These are phyloP conservation scores for Citrus cavaleriei DNA, from an alignment of 345 rosid genomes.

Conservation along the genomic window DNA sequence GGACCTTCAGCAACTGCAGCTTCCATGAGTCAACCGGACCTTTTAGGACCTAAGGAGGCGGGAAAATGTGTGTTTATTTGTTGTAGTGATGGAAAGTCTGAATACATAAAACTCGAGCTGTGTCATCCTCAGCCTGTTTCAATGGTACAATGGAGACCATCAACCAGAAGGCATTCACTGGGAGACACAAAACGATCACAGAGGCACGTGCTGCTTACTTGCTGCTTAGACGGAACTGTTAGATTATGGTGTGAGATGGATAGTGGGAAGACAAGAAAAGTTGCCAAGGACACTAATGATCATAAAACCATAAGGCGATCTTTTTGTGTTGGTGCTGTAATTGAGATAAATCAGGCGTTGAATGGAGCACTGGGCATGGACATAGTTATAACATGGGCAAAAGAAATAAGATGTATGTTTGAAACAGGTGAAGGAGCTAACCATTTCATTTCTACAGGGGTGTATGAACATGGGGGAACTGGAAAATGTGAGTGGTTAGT, in stretches of 20 bases:
- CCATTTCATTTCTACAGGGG: constrained; percentile 31
- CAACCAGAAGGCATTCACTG: constrained; percentile 30
- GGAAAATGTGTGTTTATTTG: constrained; percentile 51
- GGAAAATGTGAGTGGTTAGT: constrained; percentile 86
- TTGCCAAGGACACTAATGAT: constrained; percentile 44
- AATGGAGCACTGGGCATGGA: constrained; percentile 53
- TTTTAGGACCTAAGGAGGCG: constrained; percentile 29
- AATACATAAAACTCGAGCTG: constrained; percentile 40
- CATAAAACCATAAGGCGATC: constrained; percentile 25
- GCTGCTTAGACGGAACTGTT: constrained; percentile 84
- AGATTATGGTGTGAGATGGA: constrained; percentile 88
- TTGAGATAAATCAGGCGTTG: constrained; percentile 65
- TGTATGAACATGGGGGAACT: constrained; percentile 32
- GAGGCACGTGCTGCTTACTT: constrained; percentile 67
- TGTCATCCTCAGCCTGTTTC: constrained; percentile 72
- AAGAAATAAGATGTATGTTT: constrained; percentile 44
- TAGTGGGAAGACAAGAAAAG: constrained; percentile 50
- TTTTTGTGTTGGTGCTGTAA: constrained; percentile 69
- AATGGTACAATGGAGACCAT: constrained; percentile 86
- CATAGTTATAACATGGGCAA: constrained; percentile 65
- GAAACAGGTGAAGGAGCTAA: constrained; percentile 43
- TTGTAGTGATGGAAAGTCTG: constrained; percentile 43
- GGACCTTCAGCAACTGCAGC: constrained; percentile 72
- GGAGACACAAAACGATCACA: constrained; percentile 26
- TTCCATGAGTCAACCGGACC: constrained; percentile 30